Base-by-base conservation (phyloP, 345 rosid species). In the Eucalyptus victrix region DNA sequence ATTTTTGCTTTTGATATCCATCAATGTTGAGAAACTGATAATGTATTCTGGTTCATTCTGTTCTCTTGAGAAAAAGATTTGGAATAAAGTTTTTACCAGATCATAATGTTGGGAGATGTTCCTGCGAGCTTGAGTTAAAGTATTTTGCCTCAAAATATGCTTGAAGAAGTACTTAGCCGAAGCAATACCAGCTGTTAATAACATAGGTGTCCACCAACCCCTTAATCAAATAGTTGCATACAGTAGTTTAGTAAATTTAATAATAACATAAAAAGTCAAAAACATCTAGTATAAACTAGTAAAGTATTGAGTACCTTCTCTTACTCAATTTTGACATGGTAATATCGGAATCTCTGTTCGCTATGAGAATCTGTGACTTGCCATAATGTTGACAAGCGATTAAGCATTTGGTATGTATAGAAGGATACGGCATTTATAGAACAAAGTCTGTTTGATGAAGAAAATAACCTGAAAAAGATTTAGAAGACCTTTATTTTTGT, bases 151-250 rank as follows among this genome's bases (percentile, higher is more conserved):
- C 32, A 94, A 94, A 42, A 94, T 92, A 92, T 96, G 99, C 92
- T 90, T 95, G 58, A 95, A 88, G 92, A 95, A 97, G 87, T 94
- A 94, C 91, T 96, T 96, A 86, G 98, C 96, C 28, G 97, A 96
- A 80, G 99, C 93, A 88, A 97, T 88, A 88, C 95, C 92, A 5
- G 99, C 97, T 19, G 99, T 95, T 67, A 94, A 89, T 60, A 97
- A 90, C 93, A 94, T 87, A 32, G 99, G 99, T 32, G 98, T 96
- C 99, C 99, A 97, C 99, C 99, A 96, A 40, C 99, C 99, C 93
- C 99, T 56, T 97, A 83, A 30, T 53, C 62, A 30, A 88, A 86
- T 2, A 24, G 47, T 24, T 5, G 32, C 56, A 72, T 24, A 5
- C 51, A 44, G 44, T 37, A 15, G 89, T 54, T 62, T 58, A 60